Base-by-base conservation (phyloP, 495 filamentous ascomycete species). In the Hyaloscypha variabilis region DNA sequence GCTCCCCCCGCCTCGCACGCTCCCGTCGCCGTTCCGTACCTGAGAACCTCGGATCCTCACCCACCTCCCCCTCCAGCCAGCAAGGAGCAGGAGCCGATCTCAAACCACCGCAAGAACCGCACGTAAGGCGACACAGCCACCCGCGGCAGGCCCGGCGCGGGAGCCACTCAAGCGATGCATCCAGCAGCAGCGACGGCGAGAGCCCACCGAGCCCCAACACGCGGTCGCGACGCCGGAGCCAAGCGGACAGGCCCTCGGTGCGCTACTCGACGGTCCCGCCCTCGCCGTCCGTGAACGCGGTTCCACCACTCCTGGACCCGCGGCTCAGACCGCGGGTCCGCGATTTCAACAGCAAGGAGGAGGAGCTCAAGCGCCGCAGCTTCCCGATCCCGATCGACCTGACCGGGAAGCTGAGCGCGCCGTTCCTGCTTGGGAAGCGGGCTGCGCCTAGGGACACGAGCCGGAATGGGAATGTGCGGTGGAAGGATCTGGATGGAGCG, bases 391-490 rank as follows among this genome's bases (percentile, higher is more conserved):
- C 65, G 0, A 62, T 73, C 21, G 71, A 71, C 13, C 10, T 51
- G 13, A 53, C 49, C 3, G 68, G 71, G 24, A 70, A 73, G 53
- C 39, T 71, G 6, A 63, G 56, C 28, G 62, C 71, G 0, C 68
- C 67, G 0, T 73, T 73, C 24, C 25, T 73, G n/a, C 14, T 62
- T 34, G 56, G 50, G 19, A 67, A 72, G 31, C 49, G 66, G 55
- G 6, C 0, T 51, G 53, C 51, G 21, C 31, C 34, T 3, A 28
- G 29, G 24, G 52, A n/a, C 19, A 26, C 21, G 36, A 52, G 6
- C 26, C 24, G 28, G 46, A 49, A 34, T 13, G 51, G 26, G 8
- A 65, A 66, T 30, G 56, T 72, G 6, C 31, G 65, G 8, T 72
- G 67, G 68, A 66, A 70, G 53, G 67, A 72, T 60, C 55, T 68